Conservation (phyloP, 1,284 basidiomycete genomes). For the Ustilago esculenta region DNA sequence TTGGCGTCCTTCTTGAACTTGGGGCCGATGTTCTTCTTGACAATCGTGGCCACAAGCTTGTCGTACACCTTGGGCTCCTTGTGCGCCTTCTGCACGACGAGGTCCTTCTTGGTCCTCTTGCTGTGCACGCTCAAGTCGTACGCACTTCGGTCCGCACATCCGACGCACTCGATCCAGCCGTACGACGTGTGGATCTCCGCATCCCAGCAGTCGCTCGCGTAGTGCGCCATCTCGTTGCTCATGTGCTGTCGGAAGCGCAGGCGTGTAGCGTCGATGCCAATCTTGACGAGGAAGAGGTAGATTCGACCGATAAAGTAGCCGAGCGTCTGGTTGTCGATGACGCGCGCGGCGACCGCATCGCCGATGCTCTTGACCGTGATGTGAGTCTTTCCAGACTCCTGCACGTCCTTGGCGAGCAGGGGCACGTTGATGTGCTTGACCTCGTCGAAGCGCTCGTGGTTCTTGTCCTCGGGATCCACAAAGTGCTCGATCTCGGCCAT, state of each 20-base stretch:
- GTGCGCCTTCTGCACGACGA: conserved; percentile 84
- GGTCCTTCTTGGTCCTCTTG: conserved; percentile 70
- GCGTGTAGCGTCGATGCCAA: conserved; percentile 86
- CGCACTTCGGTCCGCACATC: conserved; percentile 97
- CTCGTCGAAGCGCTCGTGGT: conserved; percentile 83
- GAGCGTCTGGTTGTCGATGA: conserved; percentile 95
- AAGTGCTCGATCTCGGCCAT: conserved; percentile 99
- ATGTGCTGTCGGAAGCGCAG: conserved; percentile 97
- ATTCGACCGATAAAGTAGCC: conserved; percentile 97
- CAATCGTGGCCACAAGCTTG: conserved; percentile 79
- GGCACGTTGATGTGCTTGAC: conserved; percentile 79
- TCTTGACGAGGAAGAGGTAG: conserved; percentile 87
- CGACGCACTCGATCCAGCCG: conserved; percentile 99
- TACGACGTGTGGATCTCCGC: conserved; percentile 94
- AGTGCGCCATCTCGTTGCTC: conserved; percentile 98
- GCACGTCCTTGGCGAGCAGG: conserved; percentile 84
- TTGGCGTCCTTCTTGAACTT: conserved; percentile 87
- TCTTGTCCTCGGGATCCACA: conserved; percentile 94
- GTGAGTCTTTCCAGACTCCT: conserved; percentile 79
- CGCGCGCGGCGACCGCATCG: conserved; percentile 82
- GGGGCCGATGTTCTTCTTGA: conserved; percentile 90
- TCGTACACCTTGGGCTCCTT: conserved; percentile 82
- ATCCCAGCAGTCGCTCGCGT: conserved; percentile 99
- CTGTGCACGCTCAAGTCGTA: conserved; percentile 82
- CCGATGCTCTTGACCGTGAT: conserved; percentile 80